Evolutionary conservation across 2,329 filamentous ascomycete genomes (phyloP).

Genomic region (Aspergillus uvarum): DNA sequence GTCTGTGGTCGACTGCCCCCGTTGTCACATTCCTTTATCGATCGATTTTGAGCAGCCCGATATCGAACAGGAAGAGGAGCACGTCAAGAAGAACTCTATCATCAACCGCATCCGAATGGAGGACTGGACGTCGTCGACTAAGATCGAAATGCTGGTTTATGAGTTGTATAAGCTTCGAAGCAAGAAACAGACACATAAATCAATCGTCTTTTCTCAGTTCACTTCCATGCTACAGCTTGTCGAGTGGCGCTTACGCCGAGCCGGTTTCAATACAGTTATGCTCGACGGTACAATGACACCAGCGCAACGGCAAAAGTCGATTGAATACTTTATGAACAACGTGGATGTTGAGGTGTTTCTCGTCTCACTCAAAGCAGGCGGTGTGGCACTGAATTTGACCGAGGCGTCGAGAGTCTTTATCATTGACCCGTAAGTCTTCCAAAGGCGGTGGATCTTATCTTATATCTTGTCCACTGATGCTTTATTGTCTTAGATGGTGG

Average conservation of each 20-base stretch:
- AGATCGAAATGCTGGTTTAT: slow-evolving; percentile 95
- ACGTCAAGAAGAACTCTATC: slow-evolving; percentile 92
- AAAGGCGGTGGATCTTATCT: background rate
- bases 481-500: slow-evolving; percentile 71
- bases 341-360: slow-evolving; percentile 93
- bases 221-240: slow-evolving; percentile 96
- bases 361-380: slow-evolving; percentile 92
- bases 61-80: slow-evolving; percentile 83
- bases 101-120: slow-evolving; percentile 99
- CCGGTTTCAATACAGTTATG: slow-evolving; percentile 98
- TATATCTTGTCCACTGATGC: slow-evolving; percentile 21
- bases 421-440: slow-evolving; percentile 76
- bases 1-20: slow-evolving; percentile 67
- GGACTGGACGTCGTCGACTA: slow-evolving; percentile 96
- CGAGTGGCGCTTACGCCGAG: slow-evolving; percentile 91
- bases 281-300: slow-evolving; percentile 97
- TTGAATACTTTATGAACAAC: slow-evolving; percentile 95
- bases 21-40: slow-evolving; percentile 82
- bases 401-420: slow-evolving; percentile 96
- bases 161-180: slow-evolving; percentile 89
- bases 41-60: slow-evolving; percentile 96
- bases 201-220: slow-evolving; percentile 96
- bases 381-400: slow-evolving; percentile 91
- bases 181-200: slow-evolving; percentile 91
- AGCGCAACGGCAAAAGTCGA: slow-evolving; percentile 85